Evolutionary conservation across 78 protist genomes (phyloP).

Genomic region (Dictyostelium firmibasis): DNA sequence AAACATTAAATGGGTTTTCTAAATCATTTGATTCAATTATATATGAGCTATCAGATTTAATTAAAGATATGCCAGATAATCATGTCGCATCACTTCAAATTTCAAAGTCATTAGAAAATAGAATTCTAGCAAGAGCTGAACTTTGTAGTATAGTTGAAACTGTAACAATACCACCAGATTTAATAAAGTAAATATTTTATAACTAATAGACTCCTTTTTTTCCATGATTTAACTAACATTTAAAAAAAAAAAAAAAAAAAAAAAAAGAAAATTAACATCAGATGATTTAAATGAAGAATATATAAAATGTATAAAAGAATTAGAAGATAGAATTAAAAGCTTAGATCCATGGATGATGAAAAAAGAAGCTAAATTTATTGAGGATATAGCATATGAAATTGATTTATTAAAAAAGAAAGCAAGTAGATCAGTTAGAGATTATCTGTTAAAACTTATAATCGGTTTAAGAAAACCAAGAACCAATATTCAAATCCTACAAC

Average conservation of each 20-base stretch:
- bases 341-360: slow-evolving; percentile 53
- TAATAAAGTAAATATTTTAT: slow-evolving; percentile 14
- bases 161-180: slow-evolving; percentile 49
- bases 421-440: slow-evolving; percentile 51
- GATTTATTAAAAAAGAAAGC: slow-evolving; percentile 73
- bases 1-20: neutral
- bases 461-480: slow-evolving; percentile 69
- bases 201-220: no score
- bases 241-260: no score
- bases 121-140: slow-evolving; percentile 19
- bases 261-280: neutral
- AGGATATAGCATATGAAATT: slow-evolving; percentile 63
- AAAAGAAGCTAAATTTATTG: slow-evolving; percentile 49
- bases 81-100: slow-evolving; percentile 45
- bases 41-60: slow-evolving; percentile 23
- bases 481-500: slow-evolving; percentile 55
- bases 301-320: slow-evolving; percentile 10
- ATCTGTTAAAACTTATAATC: slow-evolving; percentile 33
- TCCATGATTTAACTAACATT: no score
- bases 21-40: slow-evolving; percentile 30
- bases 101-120: slow-evolving; percentile 25
- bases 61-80: slow-evolving; percentile 74
- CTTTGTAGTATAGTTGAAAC: slow-evolving; percentile 27
- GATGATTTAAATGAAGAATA: slow-evolving; percentile 71
- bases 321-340: slow-evolving; percentile 11